These are phyloP conservation scores for Kazachstania kunashirensis DNA, from an alignment of 805 yeast genomes.

Conservation along the genomic window DNA sequence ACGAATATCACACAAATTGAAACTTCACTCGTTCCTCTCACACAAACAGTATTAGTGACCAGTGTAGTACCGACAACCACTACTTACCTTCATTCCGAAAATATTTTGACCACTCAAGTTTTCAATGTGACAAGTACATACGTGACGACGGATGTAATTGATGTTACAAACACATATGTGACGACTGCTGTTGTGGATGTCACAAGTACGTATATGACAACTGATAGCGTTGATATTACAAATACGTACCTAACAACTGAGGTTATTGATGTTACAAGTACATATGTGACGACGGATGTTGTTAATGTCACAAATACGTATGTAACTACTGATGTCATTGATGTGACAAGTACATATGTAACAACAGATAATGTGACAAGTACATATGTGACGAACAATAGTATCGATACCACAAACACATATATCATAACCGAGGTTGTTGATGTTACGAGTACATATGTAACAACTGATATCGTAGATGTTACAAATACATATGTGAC, in stretches of 20 bases:
- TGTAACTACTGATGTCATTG: background rate
- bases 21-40: too few relatives aligned
- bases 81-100: too few relatives aligned
- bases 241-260: too few relatives aligned
- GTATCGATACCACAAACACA: background rate
- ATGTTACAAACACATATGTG: too few relatives aligned
- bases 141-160: too few relatives aligned
- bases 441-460: background rate
- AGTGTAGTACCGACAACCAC: too few relatives aligned
- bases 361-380: background rate
- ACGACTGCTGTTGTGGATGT: too few relatives aligned
- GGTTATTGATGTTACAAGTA: background rate
- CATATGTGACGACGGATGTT: background rate
- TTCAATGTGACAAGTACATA: too few relatives aligned
- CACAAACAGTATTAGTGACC: too few relatives aligned
- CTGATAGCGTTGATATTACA: too few relatives aligned
- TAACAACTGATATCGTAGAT: background rate
- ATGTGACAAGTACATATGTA: background rate
- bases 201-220: too few relatives aligned
- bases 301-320: background rate
- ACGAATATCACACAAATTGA: background rate
- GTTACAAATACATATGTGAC: background rate
- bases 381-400: background rate
- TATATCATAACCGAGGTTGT: background rate
- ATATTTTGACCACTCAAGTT: too few relatives aligned